Evolutionary conservation across 495 filamentous ascomycete genomes (phyloP).

Genomic region (Penicillium subrubescens): DNA sequence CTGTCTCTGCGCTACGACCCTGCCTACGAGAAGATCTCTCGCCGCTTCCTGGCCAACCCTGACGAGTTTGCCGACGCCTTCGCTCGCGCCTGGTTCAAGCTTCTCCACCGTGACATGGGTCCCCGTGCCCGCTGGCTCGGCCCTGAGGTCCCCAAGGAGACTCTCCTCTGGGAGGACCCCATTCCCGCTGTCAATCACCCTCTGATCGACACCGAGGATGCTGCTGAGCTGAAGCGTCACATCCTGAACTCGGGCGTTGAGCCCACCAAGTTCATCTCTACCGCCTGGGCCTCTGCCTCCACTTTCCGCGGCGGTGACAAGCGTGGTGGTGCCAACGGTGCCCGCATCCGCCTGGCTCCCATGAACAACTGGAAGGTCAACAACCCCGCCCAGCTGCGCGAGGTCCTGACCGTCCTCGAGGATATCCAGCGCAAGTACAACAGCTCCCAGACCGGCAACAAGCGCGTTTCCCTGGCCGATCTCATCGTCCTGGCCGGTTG

Average conservation of each 20-base stretch:
- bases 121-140: slow-evolving; percentile 67
- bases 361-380: slow-evolving; percentile 70
- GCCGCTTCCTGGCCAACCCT: slow-evolving; percentile 64
- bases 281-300: slow-evolving; percentile 70
- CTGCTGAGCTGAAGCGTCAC: slow-evolving; percentile 62
- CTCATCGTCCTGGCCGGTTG: slow-evolving; percentile 66
- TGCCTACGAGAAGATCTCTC: slow-evolving; percentile 70
- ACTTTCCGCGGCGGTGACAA: slow-evolving; percentile 76
- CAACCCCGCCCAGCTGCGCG: slow-evolving; percentile 59
- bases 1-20: slow-evolving; percentile 70
- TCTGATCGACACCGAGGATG: slow-evolving; percentile 58
- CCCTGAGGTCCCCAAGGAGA: slow-evolving; percentile 67
- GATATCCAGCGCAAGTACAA: slow-evolving; percentile 64
- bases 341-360: slow-evolving; percentile 69
- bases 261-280: slow-evolving; percentile 56
- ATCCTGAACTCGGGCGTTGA: slow-evolving; percentile 60
- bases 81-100: slow-evolving; percentile 75
- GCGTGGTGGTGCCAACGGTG: slow-evolving; percentile 75
- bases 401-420: slow-evolving; percentile 61
- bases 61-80: slow-evolving; percentile 68
- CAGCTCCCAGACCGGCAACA: slow-evolving; percentile 46
- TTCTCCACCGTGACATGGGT: slow-evolving; percentile 73
- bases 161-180: slow-evolving; percentile 66
- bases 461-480: slow-evolving; percentile 73
- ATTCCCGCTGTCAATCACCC: slow-evolving; percentile 57